Base-by-base conservation (phyloP, 1,284 basidiomycete genomes). In the Sphaerobolus stellatus region DNA sequence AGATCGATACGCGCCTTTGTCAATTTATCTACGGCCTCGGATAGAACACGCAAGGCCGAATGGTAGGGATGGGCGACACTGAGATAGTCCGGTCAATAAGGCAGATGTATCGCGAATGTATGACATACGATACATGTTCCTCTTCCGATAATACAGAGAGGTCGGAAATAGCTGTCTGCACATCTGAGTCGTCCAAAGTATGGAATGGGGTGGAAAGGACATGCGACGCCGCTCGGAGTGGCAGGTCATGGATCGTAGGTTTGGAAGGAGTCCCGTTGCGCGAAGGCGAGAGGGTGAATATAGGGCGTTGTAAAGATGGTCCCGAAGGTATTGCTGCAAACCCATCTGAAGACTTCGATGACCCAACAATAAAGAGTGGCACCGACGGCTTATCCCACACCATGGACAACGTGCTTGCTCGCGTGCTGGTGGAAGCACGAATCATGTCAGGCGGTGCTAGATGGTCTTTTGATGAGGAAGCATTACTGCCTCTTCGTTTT, bases 171-270 rank as follows among this genome's bases (percentile, higher is more conserved):
- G 80, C 76, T 6, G 75, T 70, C 58, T 85, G 80, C 41, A 91
- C 85, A 1, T 78, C 83, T 48, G 86, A 80, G 67, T 90, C 87
- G 1, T 84, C 82, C 61, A 82, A 83, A 43, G 83, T 79, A 63
- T 89, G 85, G 86, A 86, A 90, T 63, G 75, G 78, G 5, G 80
- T 84, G 2, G 74, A 71, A 18, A 90, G 73, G 16, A 89, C 74
- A 58, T 79, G 76, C 2, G 65, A 61, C 3, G 74, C 65, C 7
- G 71, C 67, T 51, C 48, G 51, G 44, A 56, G 34, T 48, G 48
- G 34, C 31, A 58, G 40, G 46, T 40, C 53, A 49, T 48, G 36
- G 31, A 57, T 27, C 24, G 54, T 31, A 38, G 48, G 48, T 24
- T 43, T 36, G 24, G 13, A 30, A 14, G 20, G 18, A 31, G 18